Conservation (phyloP, 176 grass and related monocot species). For the Aegilops tauschii region DNA sequence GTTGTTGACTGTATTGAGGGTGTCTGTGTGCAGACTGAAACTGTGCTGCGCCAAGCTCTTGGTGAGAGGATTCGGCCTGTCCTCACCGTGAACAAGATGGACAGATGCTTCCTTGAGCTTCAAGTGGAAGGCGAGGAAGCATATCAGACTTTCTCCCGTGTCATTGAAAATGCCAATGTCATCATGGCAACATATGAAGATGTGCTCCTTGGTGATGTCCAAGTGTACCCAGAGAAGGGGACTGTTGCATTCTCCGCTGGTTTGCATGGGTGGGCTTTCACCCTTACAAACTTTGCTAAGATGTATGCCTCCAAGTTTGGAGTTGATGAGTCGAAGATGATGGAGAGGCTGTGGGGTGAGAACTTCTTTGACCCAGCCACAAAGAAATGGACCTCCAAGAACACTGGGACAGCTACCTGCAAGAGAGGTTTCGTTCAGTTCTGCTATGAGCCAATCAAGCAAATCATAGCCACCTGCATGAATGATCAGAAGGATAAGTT, state of each 20-base stretch:
- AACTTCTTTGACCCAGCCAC: conserved; percentile 80
- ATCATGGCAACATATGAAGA: conserved; percentile 88
- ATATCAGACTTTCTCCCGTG: conserved; percentile 59
- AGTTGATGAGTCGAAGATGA: conserved; percentile 80
- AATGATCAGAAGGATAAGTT: conserved; percentile 82
- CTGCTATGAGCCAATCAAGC: conserved; percentile 82
- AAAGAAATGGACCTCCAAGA: conserved; percentile 81
- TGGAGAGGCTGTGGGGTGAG: conserved; percentile 94
- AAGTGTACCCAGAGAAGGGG: conserved; percentile 84
- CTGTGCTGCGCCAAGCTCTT: conserved; percentile 68
- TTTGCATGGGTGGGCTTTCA: conserved; percentile 76
- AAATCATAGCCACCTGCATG: conserved; percentile 81
- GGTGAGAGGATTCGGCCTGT: conserved; percentile 85
- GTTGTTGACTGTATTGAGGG: conserved; percentile 85
- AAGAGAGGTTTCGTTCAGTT: conserved; percentile 91
- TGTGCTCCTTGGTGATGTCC: conserved; percentile 74
- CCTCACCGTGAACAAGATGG: conserved; percentile 83
- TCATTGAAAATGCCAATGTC: conserved; percentile 80
- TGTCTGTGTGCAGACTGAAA: conserved; percentile 80
- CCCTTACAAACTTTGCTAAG: conserved; percentile 70
- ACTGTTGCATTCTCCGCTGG: conserved; percentile 80
- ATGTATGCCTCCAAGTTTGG: conserved; percentile 91
- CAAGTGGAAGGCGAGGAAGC: conserved; percentile 84
- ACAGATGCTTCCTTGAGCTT: conserved; percentile 75
- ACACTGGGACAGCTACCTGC: conserved; percentile 54